phyloP scores from a whole-genome alignment of 352 stramenopile genomes.

The Phytophthora quininea region DNA sequence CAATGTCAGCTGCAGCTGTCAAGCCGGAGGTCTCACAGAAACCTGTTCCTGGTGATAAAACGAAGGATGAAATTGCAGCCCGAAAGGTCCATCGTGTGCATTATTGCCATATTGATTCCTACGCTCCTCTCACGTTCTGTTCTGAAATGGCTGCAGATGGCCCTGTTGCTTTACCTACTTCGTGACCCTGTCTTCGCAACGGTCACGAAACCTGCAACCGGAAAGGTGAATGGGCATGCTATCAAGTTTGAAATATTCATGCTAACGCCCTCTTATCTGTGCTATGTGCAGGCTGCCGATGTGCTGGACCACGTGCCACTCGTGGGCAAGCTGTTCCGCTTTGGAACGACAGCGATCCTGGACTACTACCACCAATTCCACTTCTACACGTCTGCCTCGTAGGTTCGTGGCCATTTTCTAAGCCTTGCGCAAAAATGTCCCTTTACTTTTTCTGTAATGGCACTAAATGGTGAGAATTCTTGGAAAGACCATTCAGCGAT shows the following conservation, averaged over 20 bases:
- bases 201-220: slow-evolving; percentile 68
- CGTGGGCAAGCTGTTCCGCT: slow-evolving; percentile 74
- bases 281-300: slow-evolving; percentile 43
- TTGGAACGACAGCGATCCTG: slow-evolving; percentile 68
- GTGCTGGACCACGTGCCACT: slow-evolving; percentile 72
- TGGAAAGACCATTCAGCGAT: no score
- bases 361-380: slow-evolving; percentile 90
- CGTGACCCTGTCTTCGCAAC: slow-evolving; percentile 76
- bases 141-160: slow-evolving; percentile 57
- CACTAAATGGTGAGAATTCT: no score
- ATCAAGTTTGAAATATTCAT: background rate
- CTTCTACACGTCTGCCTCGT: slow-evolving; percentile 90
- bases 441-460: background rate
- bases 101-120: background rate
- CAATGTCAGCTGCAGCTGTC: slow-evolving; percentile 58
- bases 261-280: background rate
- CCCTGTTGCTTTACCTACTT: slow-evolving; percentile 83
- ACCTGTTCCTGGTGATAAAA: slow-evolving; percentile 39
- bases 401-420: slow-evolving; percentile 34
- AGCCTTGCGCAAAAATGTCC: slow-evolving; percentile 1
- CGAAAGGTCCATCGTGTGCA: slow-evolving; percentile 56
- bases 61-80: slow-evolving; percentile 58
- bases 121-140: background rate
- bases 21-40: slow-evolving; percentile 44
- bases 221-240: slow-evolving; percentile 47